Conservation (phyloP, 2,329 filamentous ascomycete species). For the Anthostomella pinea region DNA sequence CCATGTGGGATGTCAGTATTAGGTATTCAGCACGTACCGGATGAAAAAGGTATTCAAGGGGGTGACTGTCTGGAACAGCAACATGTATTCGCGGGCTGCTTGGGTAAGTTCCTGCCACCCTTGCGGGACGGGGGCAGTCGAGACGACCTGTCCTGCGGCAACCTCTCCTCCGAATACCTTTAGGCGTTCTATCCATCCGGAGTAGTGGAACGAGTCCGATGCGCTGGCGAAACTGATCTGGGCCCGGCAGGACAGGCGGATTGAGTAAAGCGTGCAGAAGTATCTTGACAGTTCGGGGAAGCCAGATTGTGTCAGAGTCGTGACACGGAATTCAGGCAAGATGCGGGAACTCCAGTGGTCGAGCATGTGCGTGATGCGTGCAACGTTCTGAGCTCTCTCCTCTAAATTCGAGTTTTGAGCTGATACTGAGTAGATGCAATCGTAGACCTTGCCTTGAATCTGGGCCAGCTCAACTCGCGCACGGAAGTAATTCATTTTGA, state of each 20-base stretch:
- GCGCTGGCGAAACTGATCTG: conserved; percentile 12
- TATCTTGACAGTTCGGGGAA: conserved; percentile 7
- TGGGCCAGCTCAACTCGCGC: conserved; percentile 35
- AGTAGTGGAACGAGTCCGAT: conserved; percentile 17
- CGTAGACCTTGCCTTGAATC: conserved; percentile 38
- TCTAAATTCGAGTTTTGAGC: conserved; percentile 11
- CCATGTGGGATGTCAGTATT: too few species aligned
- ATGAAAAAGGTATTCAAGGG: conserved; percentile 13
- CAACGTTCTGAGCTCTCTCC: conserved; percentile 26
- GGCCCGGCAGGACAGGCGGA: conserved; percentile 11
- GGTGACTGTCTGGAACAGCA: conserved; percentile 25
- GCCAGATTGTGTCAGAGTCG: conserved; percentile 1
- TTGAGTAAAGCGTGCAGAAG: conserved; percentile 17
- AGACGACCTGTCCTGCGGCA: conserved; percentile 14
- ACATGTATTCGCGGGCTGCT: conserved; percentile 34
- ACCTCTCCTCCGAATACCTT: conserved; percentile 22
- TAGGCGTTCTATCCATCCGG: conserved; percentile 13
- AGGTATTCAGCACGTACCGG: conserved; percentile 2
- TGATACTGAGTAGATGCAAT: conserved; percentile 32
- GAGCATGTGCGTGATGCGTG: conserved; percentile 2
- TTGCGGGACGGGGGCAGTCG: conserved; percentile 15
- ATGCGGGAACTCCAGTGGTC: conserved; percentile 11
- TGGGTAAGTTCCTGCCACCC: conserved; percentile 35
- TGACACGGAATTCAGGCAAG: conserved; percentile 7
- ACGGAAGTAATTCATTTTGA: conserved; percentile 35